Conservation (phyloP, 257 asterid species). For the Forsythia suspensa region DNA sequence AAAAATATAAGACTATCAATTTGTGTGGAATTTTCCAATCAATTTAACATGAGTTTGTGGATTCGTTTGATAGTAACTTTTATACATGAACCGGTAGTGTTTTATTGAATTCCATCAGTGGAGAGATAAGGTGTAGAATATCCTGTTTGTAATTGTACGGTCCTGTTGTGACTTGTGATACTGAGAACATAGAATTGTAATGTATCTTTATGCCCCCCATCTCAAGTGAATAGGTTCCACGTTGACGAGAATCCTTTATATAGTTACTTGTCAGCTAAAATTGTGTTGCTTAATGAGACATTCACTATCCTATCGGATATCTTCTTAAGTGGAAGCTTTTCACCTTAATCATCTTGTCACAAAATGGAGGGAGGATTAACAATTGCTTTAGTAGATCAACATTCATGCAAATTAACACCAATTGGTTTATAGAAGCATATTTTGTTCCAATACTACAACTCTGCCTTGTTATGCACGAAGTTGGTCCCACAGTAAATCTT, state of each 20-base stretch:
- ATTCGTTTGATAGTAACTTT: not conserved
- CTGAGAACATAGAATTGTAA: not conserved
- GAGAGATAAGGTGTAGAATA: not conserved
- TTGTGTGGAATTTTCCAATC: not conserved
- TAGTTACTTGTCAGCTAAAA: not conserved
- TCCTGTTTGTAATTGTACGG: not conserved
- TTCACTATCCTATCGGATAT: not conserved
- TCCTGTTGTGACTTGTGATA: not conserved
- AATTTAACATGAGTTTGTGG: not conserved
- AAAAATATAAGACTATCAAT: not conserved
- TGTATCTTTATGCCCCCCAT: not conserved
- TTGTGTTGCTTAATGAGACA: not conserved
- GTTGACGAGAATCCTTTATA: not conserved
- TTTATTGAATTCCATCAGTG: not conserved
- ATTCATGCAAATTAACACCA: not conserved
- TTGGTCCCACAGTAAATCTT: not conserved
- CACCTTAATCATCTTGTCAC: not conserved
- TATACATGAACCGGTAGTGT: not conserved
- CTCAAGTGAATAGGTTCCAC: not conserved
- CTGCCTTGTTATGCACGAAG: not conserved
- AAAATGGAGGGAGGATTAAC: not conserved
- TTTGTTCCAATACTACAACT: not conserved
- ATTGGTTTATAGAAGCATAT: not conserved
- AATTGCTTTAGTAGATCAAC: not conserved
- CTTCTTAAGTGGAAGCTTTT: not conserved